Conservation (phyloP, 1,139 yeast genomes). For the Kurtzmaniella quercitrusa region DNA sequence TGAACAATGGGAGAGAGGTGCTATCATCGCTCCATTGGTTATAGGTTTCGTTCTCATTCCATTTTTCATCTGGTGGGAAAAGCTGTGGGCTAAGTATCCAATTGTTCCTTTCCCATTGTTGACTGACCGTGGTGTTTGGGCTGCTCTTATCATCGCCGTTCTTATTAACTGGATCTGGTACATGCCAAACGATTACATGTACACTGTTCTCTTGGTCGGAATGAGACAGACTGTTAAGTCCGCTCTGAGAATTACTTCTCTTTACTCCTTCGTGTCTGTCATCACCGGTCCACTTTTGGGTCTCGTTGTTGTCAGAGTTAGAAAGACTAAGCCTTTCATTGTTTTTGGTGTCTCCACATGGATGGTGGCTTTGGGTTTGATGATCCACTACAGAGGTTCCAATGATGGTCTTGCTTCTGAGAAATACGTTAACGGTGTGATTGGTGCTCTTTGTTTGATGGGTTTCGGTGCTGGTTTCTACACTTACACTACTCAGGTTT, state of each 20-base stretch:
- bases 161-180: slow-evolving; percentile 28
- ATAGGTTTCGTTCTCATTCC: slow-evolving; percentile 35
- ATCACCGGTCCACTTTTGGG: slow-evolving; percentile 33
- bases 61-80: slow-evolving; percentile 30
- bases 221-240: slow-evolving; percentile 26
- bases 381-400: slow-evolving; percentile 35
- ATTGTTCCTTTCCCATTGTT: slow-evolving; percentile 29
- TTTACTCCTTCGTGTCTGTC: slow-evolving; percentile 31
- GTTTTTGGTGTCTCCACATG: slow-evolving; percentile 31
- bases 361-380: slow-evolving; percentile 34
- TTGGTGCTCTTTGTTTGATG: slow-evolving; percentile 61
- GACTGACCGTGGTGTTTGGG: slow-evolving; percentile 36
- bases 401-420: slow-evolving; percentile 31
- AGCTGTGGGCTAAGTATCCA: slow-evolving; percentile 26
- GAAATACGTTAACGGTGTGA: slow-evolving; percentile 45
- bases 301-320: slow-evolving; percentile 25
- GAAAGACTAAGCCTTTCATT: slow-evolving; percentile 29
- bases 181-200: slow-evolving; percentile 30
- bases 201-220: slow-evolving; percentile 33
- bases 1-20: slow-evolving; percentile 26
- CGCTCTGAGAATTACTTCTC: slow-evolving; percentile 33
- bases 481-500: slow-evolving; percentile 63
- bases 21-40: slow-evolving; percentile 34
- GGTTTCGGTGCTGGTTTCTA: slow-evolving; percentile 75
- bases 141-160: slow-evolving; percentile 25